Evolutionary conservation across 192 early-diverging fungal genomes (phyloP).

Genomic region (Coemansia sp.): DNA sequence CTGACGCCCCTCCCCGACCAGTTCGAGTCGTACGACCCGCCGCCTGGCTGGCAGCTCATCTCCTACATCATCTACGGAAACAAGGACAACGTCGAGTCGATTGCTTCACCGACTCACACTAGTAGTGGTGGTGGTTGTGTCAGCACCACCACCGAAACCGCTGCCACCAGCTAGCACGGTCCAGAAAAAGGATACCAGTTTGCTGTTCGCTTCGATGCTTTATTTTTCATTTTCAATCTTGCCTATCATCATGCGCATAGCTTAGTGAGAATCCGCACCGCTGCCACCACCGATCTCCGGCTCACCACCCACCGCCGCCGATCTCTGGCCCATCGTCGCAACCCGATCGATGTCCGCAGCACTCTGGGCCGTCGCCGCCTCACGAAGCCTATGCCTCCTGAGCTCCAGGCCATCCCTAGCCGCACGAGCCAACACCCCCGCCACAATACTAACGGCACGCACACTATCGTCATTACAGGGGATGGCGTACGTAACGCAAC

Average conservation of each 20-base stretch:
- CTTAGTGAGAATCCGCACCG: too few relatives aligned
- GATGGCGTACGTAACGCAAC: slow-evolving; percentile 83
- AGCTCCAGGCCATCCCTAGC: slow-evolving; percentile 62
- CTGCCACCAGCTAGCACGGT: too few relatives aligned
- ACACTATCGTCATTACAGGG: slow-evolving; percentile 94
- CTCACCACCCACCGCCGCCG: not conserved
- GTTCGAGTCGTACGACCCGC: slow-evolving; percentile 41
- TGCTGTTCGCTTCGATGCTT: too few relatives aligned
- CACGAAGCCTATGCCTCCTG: slow-evolving; percentile 6
- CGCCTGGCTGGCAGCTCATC: slow-evolving; percentile 38
- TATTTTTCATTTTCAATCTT: too few relatives aligned
- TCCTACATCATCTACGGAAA: slow-evolving; percentile 37
- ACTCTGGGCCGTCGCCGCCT: slow-evolving; percentile 11
- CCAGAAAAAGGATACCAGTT: too few relatives aligned
- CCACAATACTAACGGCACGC: slow-evolving; percentile 73
- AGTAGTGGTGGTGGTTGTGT: too few relatives aligned
- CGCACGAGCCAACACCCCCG: slow-evolving; percentile 74
- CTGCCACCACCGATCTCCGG: too few relatives aligned
- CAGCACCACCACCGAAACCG: too few relatives aligned
- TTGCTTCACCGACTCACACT: not conserved
- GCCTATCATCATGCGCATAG: too few relatives aligned
- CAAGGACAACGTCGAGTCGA: slow-evolving; percentile 8
- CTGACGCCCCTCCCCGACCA: slow-evolving; percentile 37
- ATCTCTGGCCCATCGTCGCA: not conserved
- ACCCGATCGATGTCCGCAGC: not conserved